A percentile compares a stretch with the other conserved stretches of the same genome.
Evolutionary conservation across 768 basidiomycete species (phyloP).

Genomic region (Naganishia vishniacii): DNA sequence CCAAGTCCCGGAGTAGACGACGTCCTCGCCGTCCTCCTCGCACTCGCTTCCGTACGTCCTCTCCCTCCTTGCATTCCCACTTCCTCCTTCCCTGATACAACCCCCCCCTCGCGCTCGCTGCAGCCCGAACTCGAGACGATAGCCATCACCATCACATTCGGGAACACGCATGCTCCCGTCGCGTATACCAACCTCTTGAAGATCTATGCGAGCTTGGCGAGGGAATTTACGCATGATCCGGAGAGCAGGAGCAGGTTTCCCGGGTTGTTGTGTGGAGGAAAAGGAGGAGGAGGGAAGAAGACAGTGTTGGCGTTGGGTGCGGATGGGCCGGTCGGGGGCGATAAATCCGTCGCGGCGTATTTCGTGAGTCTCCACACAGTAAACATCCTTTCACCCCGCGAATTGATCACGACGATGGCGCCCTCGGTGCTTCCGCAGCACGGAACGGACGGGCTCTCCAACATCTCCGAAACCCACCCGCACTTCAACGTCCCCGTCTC

Average conservation of each 20-base stretch:
- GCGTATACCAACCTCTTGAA: constrained; percentile 68
- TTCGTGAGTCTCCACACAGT: constrained; percentile 59
- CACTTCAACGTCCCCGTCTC: constrained; percentile 41
- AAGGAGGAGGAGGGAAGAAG: constrained; percentile 48
- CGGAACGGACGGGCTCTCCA: constrained; percentile 48
- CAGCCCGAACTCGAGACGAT: constrained; percentile 71
- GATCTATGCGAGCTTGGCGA: constrained; percentile 63
- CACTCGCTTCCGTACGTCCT: constrained; percentile 36
- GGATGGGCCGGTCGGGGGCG: constrained; percentile 64
- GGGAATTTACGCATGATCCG: constrained; percentile 54
- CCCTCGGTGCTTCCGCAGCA: too few relatives aligned
- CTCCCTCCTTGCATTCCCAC: too few relatives aligned
- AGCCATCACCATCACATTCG: constrained; percentile 70
- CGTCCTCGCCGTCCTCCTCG: constrained; percentile 46
- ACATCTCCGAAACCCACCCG: constrained; percentile 47
- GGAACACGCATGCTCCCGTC: constrained; percentile 28
- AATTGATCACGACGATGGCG: too few relatives aligned
- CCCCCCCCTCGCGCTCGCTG: too few relatives aligned
- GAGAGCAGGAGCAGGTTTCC: constrained; percentile 58
- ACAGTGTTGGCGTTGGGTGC: constrained; percentile 65
- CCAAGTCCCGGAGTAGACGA: constrained; percentile 46
- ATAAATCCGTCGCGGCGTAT: constrained; percentile 68
- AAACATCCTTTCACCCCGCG: too few relatives aligned
- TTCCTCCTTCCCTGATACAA: background rate
- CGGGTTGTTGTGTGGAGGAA: too few relatives aligned